phyloP scores from a whole-genome alignment of 2,329 filamentous ascomycete genomes.

The Botryotinia calthae region DNA sequence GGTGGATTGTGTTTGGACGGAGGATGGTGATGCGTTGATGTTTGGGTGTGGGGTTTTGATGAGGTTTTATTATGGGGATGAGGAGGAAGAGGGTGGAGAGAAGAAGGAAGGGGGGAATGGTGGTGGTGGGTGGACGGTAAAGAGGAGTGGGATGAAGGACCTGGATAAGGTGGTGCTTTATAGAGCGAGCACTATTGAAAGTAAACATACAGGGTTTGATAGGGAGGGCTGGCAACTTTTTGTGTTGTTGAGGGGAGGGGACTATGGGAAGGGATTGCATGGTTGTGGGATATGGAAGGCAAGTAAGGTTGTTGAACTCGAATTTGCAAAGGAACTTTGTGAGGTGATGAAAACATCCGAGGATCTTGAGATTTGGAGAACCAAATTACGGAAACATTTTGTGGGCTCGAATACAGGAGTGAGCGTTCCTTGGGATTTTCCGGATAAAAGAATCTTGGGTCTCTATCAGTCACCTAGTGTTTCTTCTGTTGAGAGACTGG shows the following conservation, averaged over 20 bases:
- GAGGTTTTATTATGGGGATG: constrained; percentile 13
- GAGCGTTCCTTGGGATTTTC: constrained; percentile 21
- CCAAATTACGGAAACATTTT: constrained; percentile 11
- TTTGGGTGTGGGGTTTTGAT: constrained; percentile 62
- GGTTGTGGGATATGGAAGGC: neutral
- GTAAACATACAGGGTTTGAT: constrained; percentile 4
- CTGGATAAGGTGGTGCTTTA: constrained; percentile 20
- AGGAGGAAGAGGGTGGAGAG: neutral
- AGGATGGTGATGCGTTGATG: constrained; percentile 95
- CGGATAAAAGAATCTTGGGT: constrained; percentile 10
- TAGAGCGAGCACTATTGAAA: constrained; percentile 21
- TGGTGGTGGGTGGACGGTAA: constrained; percentile 16
- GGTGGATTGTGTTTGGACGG: constrained; percentile 86
- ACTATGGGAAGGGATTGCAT: constrained; percentile 4
- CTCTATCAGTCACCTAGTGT: constrained; percentile 21
- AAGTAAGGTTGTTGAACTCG: neutral
- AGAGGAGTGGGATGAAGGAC: constrained; percentile 2
- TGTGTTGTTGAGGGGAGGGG: constrained; percentile 2
- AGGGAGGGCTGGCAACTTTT: constrained; percentile 20
- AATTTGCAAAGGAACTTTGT: neutral
- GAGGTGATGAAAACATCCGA: neutral
- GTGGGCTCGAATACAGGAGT: neutral
- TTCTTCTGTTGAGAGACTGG: constrained; percentile 10
- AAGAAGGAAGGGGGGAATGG: constrained; percentile 14
- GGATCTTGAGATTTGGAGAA: constrained; percentile 14